Percentiles rank a stretch among this genome's conserved stretches.
phyloP scores from a whole-genome alignment of 495 filamentous ascomycete genomes.

The Trichocladium antarcticum region DNA sequence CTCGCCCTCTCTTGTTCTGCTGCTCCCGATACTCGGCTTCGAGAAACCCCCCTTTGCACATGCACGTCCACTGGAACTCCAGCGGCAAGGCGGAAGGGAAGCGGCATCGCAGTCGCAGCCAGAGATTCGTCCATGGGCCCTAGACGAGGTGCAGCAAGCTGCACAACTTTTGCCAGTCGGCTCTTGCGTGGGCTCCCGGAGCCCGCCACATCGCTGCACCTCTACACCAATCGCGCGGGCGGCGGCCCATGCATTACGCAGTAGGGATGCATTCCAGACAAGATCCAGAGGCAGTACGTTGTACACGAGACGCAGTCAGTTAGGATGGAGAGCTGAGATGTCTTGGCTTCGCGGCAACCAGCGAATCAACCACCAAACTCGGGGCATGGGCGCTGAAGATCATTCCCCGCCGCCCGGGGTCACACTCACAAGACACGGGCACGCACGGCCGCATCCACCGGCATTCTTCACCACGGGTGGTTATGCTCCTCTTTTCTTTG shows the following conservation, averaged over 20 bases:
- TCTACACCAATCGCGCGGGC: neutral
- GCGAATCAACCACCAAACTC: slow-evolving; percentile 10
- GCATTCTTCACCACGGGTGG: too few species aligned
- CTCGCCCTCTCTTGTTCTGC: too few species aligned
- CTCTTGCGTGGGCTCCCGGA: neutral
- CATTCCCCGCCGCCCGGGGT: neutral
- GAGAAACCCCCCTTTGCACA: neutral
- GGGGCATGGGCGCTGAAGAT: slow-evolving; percentile 3
- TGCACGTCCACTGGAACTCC: neutral
- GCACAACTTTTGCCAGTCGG: slow-evolving; percentile 1
- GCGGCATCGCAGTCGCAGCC: neutral
- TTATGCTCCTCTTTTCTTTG: neutral
- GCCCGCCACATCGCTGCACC: neutral
- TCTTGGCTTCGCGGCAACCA: slow-evolving; percentile 14
- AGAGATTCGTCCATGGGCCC: neutral
- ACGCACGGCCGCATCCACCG: neutral
- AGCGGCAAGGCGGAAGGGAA: neutral
- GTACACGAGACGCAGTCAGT: neutral
- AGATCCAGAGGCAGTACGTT: too few species aligned
- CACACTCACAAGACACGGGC: neutral
- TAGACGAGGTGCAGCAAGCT: neutral
- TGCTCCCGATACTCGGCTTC: neutral
- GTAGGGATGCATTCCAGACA: neutral
- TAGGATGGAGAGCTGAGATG: neutral
- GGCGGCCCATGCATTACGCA: neutral